Evolutionary conservation across 106 monocot species (phyloP), one percentile per base, ranked within the genome.

Genomic region (Agapanthus africanus): DNA sequence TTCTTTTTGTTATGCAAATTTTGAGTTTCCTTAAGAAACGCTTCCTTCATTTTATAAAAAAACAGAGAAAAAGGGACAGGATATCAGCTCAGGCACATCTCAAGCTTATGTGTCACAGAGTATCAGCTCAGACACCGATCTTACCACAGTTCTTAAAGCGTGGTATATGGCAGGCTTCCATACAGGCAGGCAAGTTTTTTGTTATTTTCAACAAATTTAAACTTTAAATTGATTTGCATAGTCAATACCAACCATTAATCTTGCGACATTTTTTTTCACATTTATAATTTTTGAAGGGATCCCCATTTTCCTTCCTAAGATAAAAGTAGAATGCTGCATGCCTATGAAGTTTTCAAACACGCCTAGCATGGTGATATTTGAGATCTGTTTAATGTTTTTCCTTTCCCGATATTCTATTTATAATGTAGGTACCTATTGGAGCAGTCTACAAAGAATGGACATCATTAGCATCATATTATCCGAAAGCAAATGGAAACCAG

Each of bases 121-220:
- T 63, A 60, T 38, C 37, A 40, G 52, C 42, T 15, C 59, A 50
- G 83, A 83, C 51, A 66, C n/a, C 73, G 81, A 87, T 72, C 74
- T 91, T 37, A 40, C 74, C 40, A 28, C 42, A 30, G 81, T 87
- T 63, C 31, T 91, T 40, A 84, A 66, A 51, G 79, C 91, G 16
- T 91, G 91, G 91, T 91, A 79, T 75, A 52, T 74, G 40, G 84
- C 90, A 22, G 90, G 90, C 18, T 87, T 87, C 66, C 73, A 87
- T 54, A 87, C 90, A 37, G 86, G 83, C 66, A 90, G 86, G 90
- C 67, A 79, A 90, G 79, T 23, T 35, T 47, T 38, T 19, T n/a
- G n/a, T n/a, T n/a, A n/a, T n/a, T n/a, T n/a, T n/a, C n/a, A n/a
- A 13, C 4, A 56, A n/a, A 56, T 56, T 56, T 56, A 2, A 56